phyloP scores from a whole-genome alignment of 768 basidiomycete species.

The Leucocoprinus leucothites region DNA sequence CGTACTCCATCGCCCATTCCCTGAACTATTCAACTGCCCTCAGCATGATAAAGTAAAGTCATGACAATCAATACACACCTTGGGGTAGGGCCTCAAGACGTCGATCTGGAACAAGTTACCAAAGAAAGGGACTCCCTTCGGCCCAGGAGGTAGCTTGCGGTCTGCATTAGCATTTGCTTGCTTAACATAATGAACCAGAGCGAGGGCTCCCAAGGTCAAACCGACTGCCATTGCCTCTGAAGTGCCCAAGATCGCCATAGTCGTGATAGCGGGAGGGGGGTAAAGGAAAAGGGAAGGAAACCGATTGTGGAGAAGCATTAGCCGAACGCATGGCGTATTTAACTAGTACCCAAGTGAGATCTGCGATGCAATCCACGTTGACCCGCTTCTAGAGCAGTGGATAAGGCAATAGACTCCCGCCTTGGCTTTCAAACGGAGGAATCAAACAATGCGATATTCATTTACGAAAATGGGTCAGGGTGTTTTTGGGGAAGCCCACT shows the following conservation, averaged over 20 bases:
- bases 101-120: conserved; percentile 30
- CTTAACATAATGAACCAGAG: conserved; percentile 4
- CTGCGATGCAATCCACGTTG: neutral
- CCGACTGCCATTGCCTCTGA: conserved; percentile 7
- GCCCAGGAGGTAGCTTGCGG: conserved; percentile 26
- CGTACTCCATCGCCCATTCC: conserved; percentile 26
- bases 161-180: neutral
- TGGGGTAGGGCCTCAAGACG: conserved; percentile 23
- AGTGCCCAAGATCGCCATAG: neutral
- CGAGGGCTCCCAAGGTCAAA: conserved; percentile 1
- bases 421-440: neutral
- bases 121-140: conserved; percentile 26
- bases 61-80: conserved; percentile 14
- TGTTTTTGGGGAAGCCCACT: neutral
- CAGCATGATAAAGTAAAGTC: too few species aligned
- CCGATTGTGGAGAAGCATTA: neutral
- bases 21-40: too few species aligned
- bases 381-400: neutral
- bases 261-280: neutral
- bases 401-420: neutral
- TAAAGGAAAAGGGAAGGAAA: neutral
- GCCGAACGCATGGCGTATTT: conserved; percentile 6
- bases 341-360: neutral
- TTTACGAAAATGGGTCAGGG: neutral
- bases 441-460: neutral